These are phyloP conservation scores for Acmispon strigosus DNA, from an alignment of 306 rosid genomes.

Conservation along the genomic window DNA sequence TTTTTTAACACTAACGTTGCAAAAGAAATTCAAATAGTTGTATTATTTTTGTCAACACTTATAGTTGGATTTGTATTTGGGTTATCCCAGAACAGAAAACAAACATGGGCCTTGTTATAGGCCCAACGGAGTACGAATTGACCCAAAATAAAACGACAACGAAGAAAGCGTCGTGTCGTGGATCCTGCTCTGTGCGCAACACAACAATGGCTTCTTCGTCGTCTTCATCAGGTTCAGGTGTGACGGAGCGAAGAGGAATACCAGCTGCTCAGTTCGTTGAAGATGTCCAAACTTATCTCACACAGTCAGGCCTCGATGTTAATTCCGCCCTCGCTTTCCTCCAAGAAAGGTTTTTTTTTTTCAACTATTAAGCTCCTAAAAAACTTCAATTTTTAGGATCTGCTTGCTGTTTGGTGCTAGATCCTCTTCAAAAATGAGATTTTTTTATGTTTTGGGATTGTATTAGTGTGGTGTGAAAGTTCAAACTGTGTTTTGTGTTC, in stretches of 20 bases:
- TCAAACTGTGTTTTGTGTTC: neutral
- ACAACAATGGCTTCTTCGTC: constrained; percentile 49
- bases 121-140: neutral
- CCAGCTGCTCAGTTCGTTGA: constrained; percentile 93
- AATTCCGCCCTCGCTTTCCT: constrained; percentile 81
- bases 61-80: too few relatives aligned
- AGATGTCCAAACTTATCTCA: constrained; percentile 79
- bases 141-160: constrained; percentile 1
- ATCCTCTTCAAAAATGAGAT: neutral
- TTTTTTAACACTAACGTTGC: too few relatives aligned
- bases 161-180: neutral
- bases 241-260: constrained; percentile 82
- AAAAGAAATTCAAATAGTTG: too few relatives aligned
- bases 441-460: neutral
- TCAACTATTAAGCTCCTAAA: neutral
- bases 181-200: neutral
- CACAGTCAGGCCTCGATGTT: constrained; percentile 62
- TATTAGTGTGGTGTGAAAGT: neutral
- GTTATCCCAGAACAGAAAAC: neutral
- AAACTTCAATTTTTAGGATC: neutral
- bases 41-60: too few relatives aligned
- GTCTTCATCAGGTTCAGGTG: constrained; percentile 31
- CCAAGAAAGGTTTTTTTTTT: constrained; percentile 69
- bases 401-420: neutral
- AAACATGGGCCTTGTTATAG: neutral